These are phyloP conservation scores for Austroboletus novae-zelandiae DNA, from an alignment of 1,284 basidiomycete genomes.

Conservation along the genomic window DNA sequence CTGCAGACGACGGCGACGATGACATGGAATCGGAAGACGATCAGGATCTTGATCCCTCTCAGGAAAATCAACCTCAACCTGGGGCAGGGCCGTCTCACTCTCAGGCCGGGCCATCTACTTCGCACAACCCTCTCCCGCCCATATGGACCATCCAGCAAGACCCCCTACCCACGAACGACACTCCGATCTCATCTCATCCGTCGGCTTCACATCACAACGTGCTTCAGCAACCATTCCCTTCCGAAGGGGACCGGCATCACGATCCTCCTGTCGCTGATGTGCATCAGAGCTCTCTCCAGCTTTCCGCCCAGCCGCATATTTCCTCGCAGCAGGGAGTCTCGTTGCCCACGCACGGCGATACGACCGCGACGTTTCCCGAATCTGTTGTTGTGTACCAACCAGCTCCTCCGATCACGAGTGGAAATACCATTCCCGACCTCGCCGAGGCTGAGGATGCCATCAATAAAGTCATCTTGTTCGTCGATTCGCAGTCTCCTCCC, in stretches of 20 bases:
- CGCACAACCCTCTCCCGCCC: conserved; percentile 33
- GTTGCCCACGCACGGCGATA: conserved; percentile 26
- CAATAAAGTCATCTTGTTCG: conserved; percentile 47
- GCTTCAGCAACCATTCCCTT: conserved; percentile 26
- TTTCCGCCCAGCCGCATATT: conserved; percentile 31
- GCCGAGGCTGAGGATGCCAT: conserved; percentile 52
- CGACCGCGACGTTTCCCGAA: conserved; percentile 24
- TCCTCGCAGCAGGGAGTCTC: conserved; percentile 31
- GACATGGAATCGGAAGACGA: conserved; percentile 38
- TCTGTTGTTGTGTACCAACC: conserved; percentile 33
- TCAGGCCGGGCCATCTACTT: conserved; percentile 20
- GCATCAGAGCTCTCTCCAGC: conserved; percentile 30
- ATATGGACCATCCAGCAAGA: conserved; percentile 36
- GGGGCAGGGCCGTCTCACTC: conserved; percentile 32
- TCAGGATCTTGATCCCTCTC: conserved; percentile 31
- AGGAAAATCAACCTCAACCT: conserved; percentile 23
- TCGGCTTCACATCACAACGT: conserved; percentile 29
- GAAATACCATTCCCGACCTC: conserved; percentile 31
- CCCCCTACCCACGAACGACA: conserved; percentile 22
- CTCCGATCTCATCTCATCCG: conserved; percentile 35
- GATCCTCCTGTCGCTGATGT: conserved; percentile 26
- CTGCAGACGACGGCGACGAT: conserved; percentile 32
- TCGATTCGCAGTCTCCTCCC: conserved; percentile 43
- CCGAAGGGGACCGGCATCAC: conserved; percentile 27
- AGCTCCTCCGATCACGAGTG: conserved; percentile 33